These are phyloP conservation scores for Jaltomata sinuosa DNA, from an alignment of 257 asterid species.

Conservation along the genomic window DNA sequence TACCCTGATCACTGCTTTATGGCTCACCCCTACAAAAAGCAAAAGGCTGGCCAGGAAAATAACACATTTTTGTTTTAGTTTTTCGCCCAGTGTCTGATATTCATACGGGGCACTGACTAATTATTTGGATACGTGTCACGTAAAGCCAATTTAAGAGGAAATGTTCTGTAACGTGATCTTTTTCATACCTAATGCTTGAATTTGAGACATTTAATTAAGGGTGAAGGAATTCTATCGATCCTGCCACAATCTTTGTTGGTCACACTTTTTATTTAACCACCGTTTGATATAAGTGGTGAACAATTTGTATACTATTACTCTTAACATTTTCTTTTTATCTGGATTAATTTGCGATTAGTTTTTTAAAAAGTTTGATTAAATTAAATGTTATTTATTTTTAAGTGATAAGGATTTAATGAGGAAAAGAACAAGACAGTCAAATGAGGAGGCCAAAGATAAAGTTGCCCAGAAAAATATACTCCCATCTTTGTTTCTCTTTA, in stretches of 20 bases:
- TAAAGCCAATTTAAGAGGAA: not conserved
- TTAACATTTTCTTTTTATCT: not conserved
- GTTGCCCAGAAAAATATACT: not conserved
- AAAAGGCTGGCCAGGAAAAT: not conserved
- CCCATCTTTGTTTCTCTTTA: not conserved
- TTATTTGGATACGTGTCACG: not conserved
- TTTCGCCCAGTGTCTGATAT: fast-evolving
- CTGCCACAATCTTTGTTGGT: not conserved
- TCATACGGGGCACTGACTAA: fast-evolving
- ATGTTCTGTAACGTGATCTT: not conserved
- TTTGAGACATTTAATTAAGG: fast-evolving
- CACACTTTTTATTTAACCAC: not conserved
- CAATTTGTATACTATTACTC: not conserved
- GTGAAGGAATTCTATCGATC: not conserved
- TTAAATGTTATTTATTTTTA: not conserved
- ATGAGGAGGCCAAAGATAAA: not conserved
- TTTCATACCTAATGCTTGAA: not conserved
- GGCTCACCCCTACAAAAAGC: not conserved
- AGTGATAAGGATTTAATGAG: not conserved
- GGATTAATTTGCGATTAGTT: not conserved
- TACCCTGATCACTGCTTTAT: not conserved
- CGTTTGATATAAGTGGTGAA: not conserved
- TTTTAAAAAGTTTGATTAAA: not conserved
- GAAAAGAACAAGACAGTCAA: not conserved
- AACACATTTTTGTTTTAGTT: not conserved